Evolutionary conservation across 2,329 filamentous ascomycete genomes (phyloP), one percentile per base, ranked within the genome.

Genomic region (Colletotrichum acutatum): DNA sequence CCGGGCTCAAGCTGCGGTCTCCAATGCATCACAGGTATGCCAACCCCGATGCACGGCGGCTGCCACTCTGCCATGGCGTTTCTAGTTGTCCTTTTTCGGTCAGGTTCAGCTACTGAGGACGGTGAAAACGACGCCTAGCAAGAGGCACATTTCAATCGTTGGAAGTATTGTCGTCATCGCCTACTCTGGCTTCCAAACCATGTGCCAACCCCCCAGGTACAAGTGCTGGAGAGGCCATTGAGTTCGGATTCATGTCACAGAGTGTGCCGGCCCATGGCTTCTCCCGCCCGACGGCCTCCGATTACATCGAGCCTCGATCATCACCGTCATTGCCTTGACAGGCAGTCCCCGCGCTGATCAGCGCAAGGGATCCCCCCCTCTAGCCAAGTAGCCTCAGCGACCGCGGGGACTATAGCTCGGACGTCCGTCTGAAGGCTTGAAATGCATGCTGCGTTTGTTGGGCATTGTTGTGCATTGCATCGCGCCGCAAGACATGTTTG

Each of bases 291-390:
- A 56, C 71, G 34, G 34, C 56, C 60, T 63, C 28, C 60, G 60
- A 72, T 70, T 66, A 58, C 71, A 73, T 71, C 56, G 60, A 53
- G 7, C 46, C 12, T 61, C 60, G 66, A 73, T 73, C 66, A 37
- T 34, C 60, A 61, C 37, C 66, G 37, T 52, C 61, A 61, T 66
- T 37, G 19, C 71, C 54, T 56, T 34, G 60, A 37, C 32, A 26
- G 71, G 66, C 46, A 66, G 58, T 16, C 53, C 22, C 66, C 60
- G 32, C 46, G 60, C 34, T 60, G 71, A 71, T 71, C 60, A 57
- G 16, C 28, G 32, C 28, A 28, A 30, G 60, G 37, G 66, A 22
- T 60, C 46, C 53, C 56, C 56, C 46, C 28, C 60, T 54, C 42
- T 46, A 22, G 37, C 22, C 28, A 54, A 37, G 32, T 65, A 69